Base-by-base conservation (phyloP, 2,329 filamentous ascomycete species). In the Niveomyces coronatus region DNA sequence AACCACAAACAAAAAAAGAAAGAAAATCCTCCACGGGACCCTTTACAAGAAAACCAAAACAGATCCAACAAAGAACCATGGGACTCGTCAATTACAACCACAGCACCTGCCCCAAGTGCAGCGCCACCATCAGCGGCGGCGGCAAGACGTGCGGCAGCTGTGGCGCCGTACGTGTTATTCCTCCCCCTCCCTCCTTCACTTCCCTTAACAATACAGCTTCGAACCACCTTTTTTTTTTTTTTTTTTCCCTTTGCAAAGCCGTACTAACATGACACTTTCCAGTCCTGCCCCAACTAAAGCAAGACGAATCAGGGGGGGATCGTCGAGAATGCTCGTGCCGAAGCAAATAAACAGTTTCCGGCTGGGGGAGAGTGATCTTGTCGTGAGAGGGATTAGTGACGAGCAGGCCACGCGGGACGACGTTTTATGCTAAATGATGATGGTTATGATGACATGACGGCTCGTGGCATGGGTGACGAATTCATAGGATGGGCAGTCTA, bases 31-130 rank as follows among this genome's bases (percentile, higher is more conserved):
- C 8, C 23, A 35, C 30, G 18, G n/a, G n/a, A n/a, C n/a, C n/a
- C n/a, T n/a, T n/a, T 26, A 29, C n/a, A 30, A 24, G 14, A 35
- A 14, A 17, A n/a, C n/a, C 10, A 10, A 20, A 29, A 19, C 29
- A 32, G 13, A 24, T 5, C 16, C 18, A 24, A 16, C 10, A 15
- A 15, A 22, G 11, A 27, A 3, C 15, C 39, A 46, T 34, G 7
- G 60, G 59, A 56, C 46, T 57, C 44, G 53, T 53, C 44, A 48
- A 49, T 46, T 54, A 61, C 54, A 57, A 63, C 55, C 53, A 61
- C 51, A 49, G 53, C 41, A 47, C 53, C 49, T 77, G 73, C 65
- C 73, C 73, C 61, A 74, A 71, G 62, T 77, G 73, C 64, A 66
- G 64, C 49, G 59, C 63, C 49, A 44, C 60, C 52, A 64, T 67